Evolutionary conservation across 768 basidiomycete species (phyloP), one percentile per base, ranked within the genome.

Genomic region (Austroboletus eburneus): DNA sequence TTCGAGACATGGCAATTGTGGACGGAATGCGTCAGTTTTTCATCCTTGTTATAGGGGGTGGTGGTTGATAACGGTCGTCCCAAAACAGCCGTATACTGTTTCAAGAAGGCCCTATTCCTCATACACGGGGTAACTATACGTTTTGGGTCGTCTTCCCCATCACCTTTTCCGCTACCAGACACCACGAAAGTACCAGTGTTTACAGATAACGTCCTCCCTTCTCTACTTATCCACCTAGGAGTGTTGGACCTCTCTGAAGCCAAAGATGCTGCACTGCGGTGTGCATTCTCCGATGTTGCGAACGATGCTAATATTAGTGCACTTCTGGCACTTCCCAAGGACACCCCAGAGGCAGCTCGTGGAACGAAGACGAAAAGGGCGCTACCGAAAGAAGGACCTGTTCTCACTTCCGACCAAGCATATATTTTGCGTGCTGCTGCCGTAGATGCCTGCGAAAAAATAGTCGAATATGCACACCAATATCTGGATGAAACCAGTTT

Each of bases 81-180:
- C 42, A 30, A 37, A 35, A 46, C 29, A 91, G 88, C 79, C n/a
- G 73, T 91, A 20, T 93, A 90, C 67, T 80, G 88, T 59, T 90
- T 91, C 76, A 92, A 91, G 67, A 95, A 93, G 60, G 90, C 87
- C 2, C 70, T 95, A 25, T 90, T 91, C 65, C 76, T 93, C 42
- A 71, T 91, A 42, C 80, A 88, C 51, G 82, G 80, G 21, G 67
- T 93, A 42, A 68, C 65, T 21, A 63, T 83, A 36, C 81, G 87
- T 37, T 92, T 92, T 69, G 76, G 78, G 40, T 66, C 76, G 7
- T 60, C 70, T 36, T 66, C 74, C 10, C 70, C 77, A 3, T 63
- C 75, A 17, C 73, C 79, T 12, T 81, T 89, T 57, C 80, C 81
- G 22, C 64, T 87, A 14, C 86, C 84, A 36, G 70, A 73, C 41